Conservation (phyloP, 1,284 basidiomycete genomes). For the Anthracocystis setariae region DNA sequence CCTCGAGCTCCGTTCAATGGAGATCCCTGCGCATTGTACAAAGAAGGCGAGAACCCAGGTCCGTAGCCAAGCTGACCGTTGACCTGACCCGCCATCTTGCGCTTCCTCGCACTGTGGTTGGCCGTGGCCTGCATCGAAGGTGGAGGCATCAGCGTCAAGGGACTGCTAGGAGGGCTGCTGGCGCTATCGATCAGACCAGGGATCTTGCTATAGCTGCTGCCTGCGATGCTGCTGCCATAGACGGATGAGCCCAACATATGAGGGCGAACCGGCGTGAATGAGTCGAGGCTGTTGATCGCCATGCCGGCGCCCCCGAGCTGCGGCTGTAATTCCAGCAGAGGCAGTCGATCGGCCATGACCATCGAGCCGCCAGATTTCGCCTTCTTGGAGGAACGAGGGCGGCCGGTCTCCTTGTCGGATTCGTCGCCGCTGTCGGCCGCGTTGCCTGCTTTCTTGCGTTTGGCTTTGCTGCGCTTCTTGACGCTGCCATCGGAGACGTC, state of each 20-base stretch:
- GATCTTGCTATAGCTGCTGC: conserved; percentile 48
- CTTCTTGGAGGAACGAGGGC: conserved; percentile 27
- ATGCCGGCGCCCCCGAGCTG: conserved; percentile 18
- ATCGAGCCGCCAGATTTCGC: conserved; percentile 9
- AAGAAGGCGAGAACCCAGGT: conserved; percentile 37
- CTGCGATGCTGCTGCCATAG: conserved; percentile 49
- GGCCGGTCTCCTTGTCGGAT: conserved; percentile 28
- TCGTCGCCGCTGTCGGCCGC: conserved; percentile 34
- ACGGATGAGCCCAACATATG: conserved; percentile 27
- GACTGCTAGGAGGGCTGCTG: conserved; percentile 60
- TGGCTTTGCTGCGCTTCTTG: conserved; percentile 44
- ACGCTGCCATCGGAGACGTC: conserved; percentile 16
- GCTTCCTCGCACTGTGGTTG: conserved; percentile 53
- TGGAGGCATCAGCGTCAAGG: conserved; percentile 55
- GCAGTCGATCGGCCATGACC: conserved; percentile 28
- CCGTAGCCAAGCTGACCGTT: conserved; percentile 42
- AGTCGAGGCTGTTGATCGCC: conserved; percentile 36
- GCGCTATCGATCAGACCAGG: conserved; percentile 59
- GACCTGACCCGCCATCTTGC: conserved; percentile 46
- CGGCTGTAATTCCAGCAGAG: conserved; percentile 47
- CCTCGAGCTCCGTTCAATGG: conserved; percentile 1
- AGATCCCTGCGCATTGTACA: conserved; percentile 11
- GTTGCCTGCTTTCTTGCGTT: conserved; percentile 38
- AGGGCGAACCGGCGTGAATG: conserved; percentile 47
- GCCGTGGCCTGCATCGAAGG: conserved; percentile 49